Evolutionary conservation across 1,139 yeast genomes (phyloP), one percentile per base, ranked within the genome.

Genomic region (Magnusiomyces magnusii): DNA sequence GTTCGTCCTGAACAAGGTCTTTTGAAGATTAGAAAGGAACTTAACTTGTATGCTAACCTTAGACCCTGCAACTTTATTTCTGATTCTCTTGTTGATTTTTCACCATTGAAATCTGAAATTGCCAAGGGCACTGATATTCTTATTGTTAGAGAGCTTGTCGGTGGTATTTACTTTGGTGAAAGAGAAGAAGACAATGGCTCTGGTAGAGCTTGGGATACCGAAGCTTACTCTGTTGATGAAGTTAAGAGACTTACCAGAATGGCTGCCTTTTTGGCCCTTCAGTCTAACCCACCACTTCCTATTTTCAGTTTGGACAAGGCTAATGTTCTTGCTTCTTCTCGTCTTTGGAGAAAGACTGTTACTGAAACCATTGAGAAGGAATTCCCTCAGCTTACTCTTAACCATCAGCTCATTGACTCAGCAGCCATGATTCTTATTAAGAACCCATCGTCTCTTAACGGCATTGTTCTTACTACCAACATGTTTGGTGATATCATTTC

Each of bases 401-500:
- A 92, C 73, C 97, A 93, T 75, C 99, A 93, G 78, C 83, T 93
- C 75, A 92, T 93, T 69, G 99, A 93, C 75, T 90, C 97, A 13
- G 99, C 99, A 56, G 98, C 99, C 56, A 93, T 93, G 99, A 91
- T 92, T 69, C 78, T 93, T 68, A 88, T 93, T 67, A 90, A 93
- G 77, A 83, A 82, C 64, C 99, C 99, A 68, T 86, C 91, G 55
- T 85, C 85, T 66, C 81, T 93, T 69, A 93, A 93, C 72, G 99
- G 99, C 74, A 81, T 93, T 56, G 27, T 44, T 9, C 84, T 93
- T 71, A 92, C 98, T 56, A 86, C 88, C 67, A 93, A 93, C 77
- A 92, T 93, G 96, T 93, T 93, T 75, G 99, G 99, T 69, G 99
- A 93, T 73, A 93, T 93, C 73, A 88, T 93, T 69, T 87, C 96